Percentiles rank a stretch among this genome's conserved stretches.
These are phyloP conservation scores for Xerocomus amazonicus DNA, from an alignment of 1,284 basidiomycete species.

Conservation along the genomic window DNA sequence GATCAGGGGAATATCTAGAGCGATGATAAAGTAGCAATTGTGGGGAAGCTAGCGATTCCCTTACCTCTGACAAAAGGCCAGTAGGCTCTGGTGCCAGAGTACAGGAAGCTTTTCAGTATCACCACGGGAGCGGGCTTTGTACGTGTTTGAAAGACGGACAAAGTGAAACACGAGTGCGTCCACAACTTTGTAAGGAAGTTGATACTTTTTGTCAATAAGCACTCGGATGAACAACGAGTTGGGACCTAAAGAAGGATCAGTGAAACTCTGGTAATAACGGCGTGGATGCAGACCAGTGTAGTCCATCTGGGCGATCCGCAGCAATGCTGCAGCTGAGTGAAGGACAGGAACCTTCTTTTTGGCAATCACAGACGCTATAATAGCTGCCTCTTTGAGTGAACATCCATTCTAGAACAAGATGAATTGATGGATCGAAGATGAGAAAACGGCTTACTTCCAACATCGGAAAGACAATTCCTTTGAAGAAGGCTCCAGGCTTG, in stretches of 20 bases:
- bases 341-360: constrained; percentile 94
- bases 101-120: constrained; percentile 84
- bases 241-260: constrained; percentile 52
- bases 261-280: not conserved
- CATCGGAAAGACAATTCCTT: constrained; percentile 95
- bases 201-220: constrained; percentile 97
- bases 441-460: constrained; percentile 65
- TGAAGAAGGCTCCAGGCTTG: constrained; percentile 98
- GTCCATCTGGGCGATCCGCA: constrained; percentile 95
- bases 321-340: constrained; percentile 93
- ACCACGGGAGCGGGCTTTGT: constrained; percentile 63
- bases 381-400: constrained; percentile 93
- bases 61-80: constrained; percentile 92
- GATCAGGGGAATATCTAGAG: constrained; percentile 87
- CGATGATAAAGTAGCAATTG: constrained; percentile 1
- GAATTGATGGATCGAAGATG: not conserved
- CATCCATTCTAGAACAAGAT: constrained; percentile 48
- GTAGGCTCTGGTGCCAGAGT: constrained; percentile 95
- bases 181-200: constrained; percentile 96
- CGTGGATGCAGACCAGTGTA: constrained; percentile 63
- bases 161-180: constrained; percentile 98
- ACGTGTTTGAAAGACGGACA: constrained; percentile 90
- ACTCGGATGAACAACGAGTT: constrained; percentile 98
- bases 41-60: constrained; percentile 8
- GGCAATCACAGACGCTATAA: constrained; percentile 88